Percentiles rank a stretch among this genome's conserved stretches.
These are phyloP conservation scores for Alternaria novae-zelandiae DNA, from an alignment of 2,329 filamentous ascomycete species.

Conservation along the genomic window DNA sequence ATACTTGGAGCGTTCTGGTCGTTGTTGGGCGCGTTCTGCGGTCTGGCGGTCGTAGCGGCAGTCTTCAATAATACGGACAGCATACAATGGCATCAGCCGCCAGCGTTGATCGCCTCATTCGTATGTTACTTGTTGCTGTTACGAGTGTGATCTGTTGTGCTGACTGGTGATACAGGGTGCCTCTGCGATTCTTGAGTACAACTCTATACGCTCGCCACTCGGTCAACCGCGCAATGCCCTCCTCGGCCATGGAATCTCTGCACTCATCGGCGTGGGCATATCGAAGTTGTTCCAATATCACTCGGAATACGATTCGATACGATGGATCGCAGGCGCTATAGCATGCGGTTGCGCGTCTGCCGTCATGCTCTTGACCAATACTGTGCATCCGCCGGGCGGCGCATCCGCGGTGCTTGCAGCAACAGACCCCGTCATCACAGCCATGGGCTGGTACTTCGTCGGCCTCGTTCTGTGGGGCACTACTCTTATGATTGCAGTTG, in stretches of 20 bases:
- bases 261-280: slow-evolving; percentile 53
- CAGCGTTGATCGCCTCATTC: slow-evolving; percentile 53
- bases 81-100: slow-evolving; percentile 49
- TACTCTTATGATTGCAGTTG: slow-evolving; percentile 52
- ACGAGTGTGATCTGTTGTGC: not conserved
- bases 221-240: slow-evolving; percentile 57
- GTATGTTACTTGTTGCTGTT: slow-evolving; percentile 31
- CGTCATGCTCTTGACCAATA: slow-evolving; percentile 56
- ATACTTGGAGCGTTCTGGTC: slow-evolving; percentile 52
- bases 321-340: slow-evolving; percentile 55
- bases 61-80: slow-evolving; percentile 50
- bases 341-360: slow-evolving; percentile 52
- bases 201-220: slow-evolving; percentile 54
- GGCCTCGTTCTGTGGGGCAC: slow-evolving; percentile 52
- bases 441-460: slow-evolving; percentile 56
- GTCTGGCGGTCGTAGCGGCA: slow-evolving; percentile 51
- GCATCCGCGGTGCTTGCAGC: slow-evolving; percentile 57
- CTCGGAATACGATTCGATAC: slow-evolving; percentile 45
- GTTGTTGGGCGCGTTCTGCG: slow-evolving; percentile 53
- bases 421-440: slow-evolving; percentile 48
- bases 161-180: slow-evolving; percentile 47
- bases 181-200: slow-evolving; percentile 57
- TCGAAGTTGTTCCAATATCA: slow-evolving; percentile 54
- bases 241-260: slow-evolving; percentile 54
- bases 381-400: slow-evolving; percentile 58